These are phyloP conservation scores for Sugiyamaella xylanicola DNA, from an alignment of 1,139 yeast species.

Conservation along the genomic window DNA sequence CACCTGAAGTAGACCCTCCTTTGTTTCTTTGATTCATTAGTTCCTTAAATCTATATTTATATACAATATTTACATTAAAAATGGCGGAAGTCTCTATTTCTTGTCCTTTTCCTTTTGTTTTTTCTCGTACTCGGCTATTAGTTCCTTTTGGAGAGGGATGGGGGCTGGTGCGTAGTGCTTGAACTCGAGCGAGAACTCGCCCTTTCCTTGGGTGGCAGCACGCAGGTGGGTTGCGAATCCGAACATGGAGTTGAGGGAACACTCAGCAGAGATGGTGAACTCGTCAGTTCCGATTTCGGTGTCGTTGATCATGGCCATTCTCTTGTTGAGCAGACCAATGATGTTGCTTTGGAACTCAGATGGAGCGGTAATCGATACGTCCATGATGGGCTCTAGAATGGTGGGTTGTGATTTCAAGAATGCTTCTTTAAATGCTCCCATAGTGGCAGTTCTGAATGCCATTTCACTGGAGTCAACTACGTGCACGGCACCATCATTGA, in stretches of 20 bases:
- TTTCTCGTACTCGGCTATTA: conserved; percentile 81
- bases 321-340: conserved; percentile 87
- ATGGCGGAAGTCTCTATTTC: background rate
- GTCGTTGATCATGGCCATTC: conserved; percentile 89
- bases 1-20: background rate
- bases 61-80: conserved; percentile 9
- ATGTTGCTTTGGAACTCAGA: conserved; percentile 94
- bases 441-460: conserved; percentile 91
- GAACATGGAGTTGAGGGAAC: conserved; percentile 92
- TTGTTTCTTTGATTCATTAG: no score
- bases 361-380: conserved; percentile 90
- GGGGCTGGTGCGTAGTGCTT: conserved; percentile 89
- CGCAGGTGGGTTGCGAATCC: conserved; percentile 95
- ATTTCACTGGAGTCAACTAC: conserved; percentile 96
- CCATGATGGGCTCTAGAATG: conserved; percentile 94
- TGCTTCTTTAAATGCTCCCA: conserved; percentile 90
- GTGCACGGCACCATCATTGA: conserved; percentile 97
- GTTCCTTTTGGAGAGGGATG: conserved; percentile 85
- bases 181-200: conserved; percentile 95
- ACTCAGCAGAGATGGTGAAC: conserved; percentile 89
- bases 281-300: conserved; percentile 95
- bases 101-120: conserved; percentile 45
- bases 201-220: conserved; percentile 98
- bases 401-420: conserved; percentile 83
- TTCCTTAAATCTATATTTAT: conserved; percentile 9